These are phyloP conservation scores for Inonotus obliquus DNA, from an alignment of 1,284 basidiomycete species.

Conservation along the genomic window DNA sequence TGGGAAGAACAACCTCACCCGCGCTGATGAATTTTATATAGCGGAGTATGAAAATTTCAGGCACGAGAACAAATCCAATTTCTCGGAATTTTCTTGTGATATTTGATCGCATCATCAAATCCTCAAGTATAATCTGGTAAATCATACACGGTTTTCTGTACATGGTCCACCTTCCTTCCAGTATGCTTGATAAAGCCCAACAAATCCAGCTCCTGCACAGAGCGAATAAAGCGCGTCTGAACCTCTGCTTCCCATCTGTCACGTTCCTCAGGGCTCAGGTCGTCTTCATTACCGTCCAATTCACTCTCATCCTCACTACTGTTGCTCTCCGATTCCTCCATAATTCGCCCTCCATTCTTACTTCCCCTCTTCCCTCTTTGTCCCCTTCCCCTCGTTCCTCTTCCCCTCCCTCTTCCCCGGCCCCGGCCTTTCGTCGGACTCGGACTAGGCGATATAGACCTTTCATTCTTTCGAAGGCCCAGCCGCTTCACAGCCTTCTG, in stretches of 20 bases:
- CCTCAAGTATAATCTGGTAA: conserved; percentile 32
- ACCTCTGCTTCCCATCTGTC: conserved; percentile 57
- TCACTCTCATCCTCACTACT: conserved; percentile 20
- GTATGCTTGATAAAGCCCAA: conserved; percentile 76
- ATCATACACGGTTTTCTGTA: conserved; percentile 64
- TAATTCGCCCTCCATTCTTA: conserved; percentile 22
- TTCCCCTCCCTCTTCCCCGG: conserved; percentile 31
- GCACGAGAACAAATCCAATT: not conserved
- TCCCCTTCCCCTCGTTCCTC: conserved; percentile 28
- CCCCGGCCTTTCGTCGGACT: conserved; percentile 20
- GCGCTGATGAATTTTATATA: not conserved
- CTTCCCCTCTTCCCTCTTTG: conserved; percentile 19
- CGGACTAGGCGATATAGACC: not conserved
- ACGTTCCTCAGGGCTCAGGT: conserved; percentile 13
- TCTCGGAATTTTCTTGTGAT: not conserved
- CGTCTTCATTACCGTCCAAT: conserved; percentile 26
- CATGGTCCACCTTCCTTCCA: conserved; percentile 69
- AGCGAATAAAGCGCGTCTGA: conserved; percentile 71
- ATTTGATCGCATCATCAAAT: not conserved
- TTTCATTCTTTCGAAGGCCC: conserved; percentile 19
- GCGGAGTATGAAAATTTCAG: conserved; percentile 7
- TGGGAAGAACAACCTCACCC: not conserved
- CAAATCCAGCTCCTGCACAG: conserved; percentile 74
- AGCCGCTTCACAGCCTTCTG: conserved; percentile 23
- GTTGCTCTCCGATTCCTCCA: conserved; percentile 21